A percentile compares a stretch with the other conserved stretches of the same genome.
Conservation (phyloP, 2,329 filamentous ascomycete species). For the Beauveria brongniartii region DNA sequence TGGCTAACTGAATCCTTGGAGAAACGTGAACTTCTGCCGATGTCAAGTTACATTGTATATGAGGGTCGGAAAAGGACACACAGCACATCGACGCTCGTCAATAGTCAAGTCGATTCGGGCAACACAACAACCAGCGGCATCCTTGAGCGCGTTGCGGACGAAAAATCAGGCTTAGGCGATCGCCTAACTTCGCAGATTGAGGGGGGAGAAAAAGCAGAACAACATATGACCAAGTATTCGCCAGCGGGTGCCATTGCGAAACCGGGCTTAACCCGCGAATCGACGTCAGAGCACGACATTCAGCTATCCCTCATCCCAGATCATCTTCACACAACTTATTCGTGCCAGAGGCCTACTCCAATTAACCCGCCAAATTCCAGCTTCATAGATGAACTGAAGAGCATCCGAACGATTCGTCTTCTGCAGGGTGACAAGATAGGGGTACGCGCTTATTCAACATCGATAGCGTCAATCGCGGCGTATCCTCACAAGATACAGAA, state of each 20-base stretch:
- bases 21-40: slow-evolving; percentile 35
- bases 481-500: slow-evolving; percentile 54
- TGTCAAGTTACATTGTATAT: slow-evolving; percentile 46
- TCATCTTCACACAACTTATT: slow-evolving; percentile 55
- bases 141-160: slow-evolving; percentile 17
- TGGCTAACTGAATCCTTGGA: slow-evolving; percentile 51
- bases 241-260: not conserved
- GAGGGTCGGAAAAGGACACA: slow-evolving; percentile 31
- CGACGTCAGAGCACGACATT: slow-evolving; percentile 71
- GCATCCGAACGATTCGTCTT: slow-evolving; percentile 63
- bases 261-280: slow-evolving; percentile 51
- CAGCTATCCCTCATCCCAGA: slow-evolving; percentile 58
- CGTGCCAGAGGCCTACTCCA: slow-evolving; percentile 73
- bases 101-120: not conserved
- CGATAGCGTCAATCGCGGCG: slow-evolving; percentile 74
- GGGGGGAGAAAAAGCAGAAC: not conserved
- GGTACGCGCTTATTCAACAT: slow-evolving; percentile 77
- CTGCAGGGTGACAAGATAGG: slow-evolving; percentile 71
- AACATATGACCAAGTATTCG: not conserved
- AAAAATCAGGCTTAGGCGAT: slow-evolving; percentile 4
- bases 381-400: slow-evolving; percentile 68
- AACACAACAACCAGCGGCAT: slow-evolving; percentile 9
- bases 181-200: not conserved
- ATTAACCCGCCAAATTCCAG: slow-evolving; percentile 59
- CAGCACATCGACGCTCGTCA: not conserved